Evolutionary conservation across 306 rosid species (phyloP).

Genomic region (Cicer judaicum): DNA sequence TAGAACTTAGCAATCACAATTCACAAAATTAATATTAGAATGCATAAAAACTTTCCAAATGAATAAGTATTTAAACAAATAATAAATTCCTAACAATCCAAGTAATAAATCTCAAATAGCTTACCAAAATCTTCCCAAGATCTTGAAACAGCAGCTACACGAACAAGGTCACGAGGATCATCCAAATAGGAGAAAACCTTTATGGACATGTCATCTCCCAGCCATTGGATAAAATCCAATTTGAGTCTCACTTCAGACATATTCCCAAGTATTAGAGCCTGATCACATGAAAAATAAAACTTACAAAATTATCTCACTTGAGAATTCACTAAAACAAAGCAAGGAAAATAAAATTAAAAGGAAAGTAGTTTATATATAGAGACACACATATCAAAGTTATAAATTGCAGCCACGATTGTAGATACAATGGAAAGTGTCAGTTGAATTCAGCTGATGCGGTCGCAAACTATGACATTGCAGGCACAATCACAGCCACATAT

Average conservation of each 20-base stretch:
- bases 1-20: conserved; percentile 20
- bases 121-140: conserved; percentile 67
- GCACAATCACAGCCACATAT: background rate
- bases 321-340: no score
- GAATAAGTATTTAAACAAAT: background rate
- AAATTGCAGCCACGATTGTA: background rate
- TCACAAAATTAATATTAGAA: background rate
- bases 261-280: conserved; percentile 37
- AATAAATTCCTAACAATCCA: conserved; percentile 9
- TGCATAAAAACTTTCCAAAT: background rate
- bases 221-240: conserved; percentile 53
- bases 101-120: conserved; percentile 30
- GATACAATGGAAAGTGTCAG: background rate
- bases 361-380: no score
- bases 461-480: background rate
- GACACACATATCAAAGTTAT: no score
- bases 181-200: conserved; percentile 61
- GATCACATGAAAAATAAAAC: background rate
- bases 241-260: conserved; percentile 50
- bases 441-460: background rate
- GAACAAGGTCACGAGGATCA: conserved; percentile 68
- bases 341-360: background rate
- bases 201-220: conserved; percentile 58
- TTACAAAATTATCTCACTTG: no score
- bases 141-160: conserved; percentile 55